A percentile compares a stretch with the other conserved stretches of the same genome.
These are phyloP conservation scores for Knoxdaviesia capensis DNA, from an alignment of 2,329 filamentous ascomycete species.

Conservation along the genomic window DNA sequence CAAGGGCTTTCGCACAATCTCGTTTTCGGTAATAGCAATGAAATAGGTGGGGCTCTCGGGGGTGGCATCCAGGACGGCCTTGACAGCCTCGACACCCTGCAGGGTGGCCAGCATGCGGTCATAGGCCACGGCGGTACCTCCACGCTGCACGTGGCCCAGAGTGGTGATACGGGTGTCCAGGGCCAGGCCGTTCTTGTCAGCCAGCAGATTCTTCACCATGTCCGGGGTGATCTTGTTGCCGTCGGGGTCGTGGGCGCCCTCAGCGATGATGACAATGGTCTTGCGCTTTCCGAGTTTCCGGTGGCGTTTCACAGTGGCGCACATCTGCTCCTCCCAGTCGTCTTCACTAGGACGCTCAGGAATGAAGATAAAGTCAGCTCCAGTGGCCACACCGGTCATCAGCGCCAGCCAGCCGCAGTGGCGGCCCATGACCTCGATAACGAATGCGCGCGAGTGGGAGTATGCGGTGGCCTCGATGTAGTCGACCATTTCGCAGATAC, in stretches of 20 bases:
- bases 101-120: slow-evolving; percentile 85
- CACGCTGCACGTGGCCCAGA: slow-evolving; percentile 90
- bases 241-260: slow-evolving; percentile 73
- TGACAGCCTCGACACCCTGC: slow-evolving; percentile 86
- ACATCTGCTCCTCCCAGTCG: slow-evolving; percentile 85
- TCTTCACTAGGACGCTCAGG: slow-evolving; percentile 78
- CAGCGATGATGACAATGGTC: slow-evolving; percentile 94
- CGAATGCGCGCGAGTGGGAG: slow-evolving; percentile 89
- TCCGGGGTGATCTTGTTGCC: slow-evolving; percentile 66
- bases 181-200: slow-evolving; percentile 47
- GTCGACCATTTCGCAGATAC: slow-evolving; percentile 91
- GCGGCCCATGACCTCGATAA: slow-evolving; percentile 95
- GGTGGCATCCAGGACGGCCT: slow-evolving; percentile 72
- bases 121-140: slow-evolving; percentile 79
- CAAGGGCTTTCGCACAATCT: slow-evolving; percentile 77
- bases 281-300: slow-evolving; percentile 79
- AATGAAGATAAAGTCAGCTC: slow-evolving; percentile 92
- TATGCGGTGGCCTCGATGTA: slow-evolving; percentile 90
- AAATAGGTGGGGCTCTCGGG: slow-evolving; percentile 83
- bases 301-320: slow-evolving; percentile 56
- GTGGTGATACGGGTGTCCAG: slow-evolving; percentile 91
- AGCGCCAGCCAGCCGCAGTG: slow-evolving; percentile 96
- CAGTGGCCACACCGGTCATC: slow-evolving; percentile 87
- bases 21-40: slow-evolving; percentile 94
- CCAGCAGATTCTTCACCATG: slow-evolving; percentile 77